A percentile compares a stretch with the other conserved stretches of the same genome.
Evolutionary conservation across 129 eudicot genomes (phyloP).

Genomic region (Calendula officinalis): DNA sequence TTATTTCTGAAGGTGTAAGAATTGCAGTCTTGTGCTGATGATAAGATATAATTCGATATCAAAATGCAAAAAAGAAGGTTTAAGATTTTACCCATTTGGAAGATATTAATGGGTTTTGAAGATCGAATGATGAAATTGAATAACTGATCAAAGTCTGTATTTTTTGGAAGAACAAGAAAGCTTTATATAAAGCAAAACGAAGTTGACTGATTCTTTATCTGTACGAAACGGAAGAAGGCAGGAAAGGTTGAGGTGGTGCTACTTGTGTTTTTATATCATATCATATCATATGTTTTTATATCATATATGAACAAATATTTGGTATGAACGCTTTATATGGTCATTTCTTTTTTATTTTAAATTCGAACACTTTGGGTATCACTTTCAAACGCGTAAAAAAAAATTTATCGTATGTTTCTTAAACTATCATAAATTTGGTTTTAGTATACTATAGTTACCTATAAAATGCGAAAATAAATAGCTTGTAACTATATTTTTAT

Average conservation of each 20-base stretch:
- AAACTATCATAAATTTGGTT: too few relatives aligned
- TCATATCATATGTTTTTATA: neutral
- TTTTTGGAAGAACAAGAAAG: neutral
- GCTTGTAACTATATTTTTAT: too few relatives aligned
- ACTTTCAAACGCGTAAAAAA: too few relatives aligned
- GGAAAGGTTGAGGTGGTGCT: slow-evolving; percentile 21
- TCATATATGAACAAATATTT: neutral
- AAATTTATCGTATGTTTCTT: too few relatives aligned
- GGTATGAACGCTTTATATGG: too few relatives aligned
- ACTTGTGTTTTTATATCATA: slow-evolving; percentile 9
- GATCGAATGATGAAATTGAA: neutral
- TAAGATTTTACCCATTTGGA: slow-evolving; percentile 31
- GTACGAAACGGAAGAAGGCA: slow-evolving; percentile 14
- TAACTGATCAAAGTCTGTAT: neutral
- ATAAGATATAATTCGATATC: slow-evolving; percentile 19
- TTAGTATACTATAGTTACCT: too few relatives aligned
- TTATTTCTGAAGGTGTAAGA: slow-evolving; percentile 40
- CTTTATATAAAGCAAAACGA: slow-evolving; percentile 23
- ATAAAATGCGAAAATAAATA: too few relatives aligned
- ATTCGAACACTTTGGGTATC: too few relatives aligned
- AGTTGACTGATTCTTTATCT: slow-evolving; percentile 32
- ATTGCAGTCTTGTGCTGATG: slow-evolving; percentile 53
- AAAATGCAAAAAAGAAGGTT: slow-evolving; percentile 22
- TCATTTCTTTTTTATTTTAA: too few relatives aligned
- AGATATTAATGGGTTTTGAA: slow-evolving; percentile 16